These are phyloP conservation scores for Claviceps africana DNA, from an alignment of 2,329 filamentous ascomycete genomes.

Conservation along the genomic window DNA sequence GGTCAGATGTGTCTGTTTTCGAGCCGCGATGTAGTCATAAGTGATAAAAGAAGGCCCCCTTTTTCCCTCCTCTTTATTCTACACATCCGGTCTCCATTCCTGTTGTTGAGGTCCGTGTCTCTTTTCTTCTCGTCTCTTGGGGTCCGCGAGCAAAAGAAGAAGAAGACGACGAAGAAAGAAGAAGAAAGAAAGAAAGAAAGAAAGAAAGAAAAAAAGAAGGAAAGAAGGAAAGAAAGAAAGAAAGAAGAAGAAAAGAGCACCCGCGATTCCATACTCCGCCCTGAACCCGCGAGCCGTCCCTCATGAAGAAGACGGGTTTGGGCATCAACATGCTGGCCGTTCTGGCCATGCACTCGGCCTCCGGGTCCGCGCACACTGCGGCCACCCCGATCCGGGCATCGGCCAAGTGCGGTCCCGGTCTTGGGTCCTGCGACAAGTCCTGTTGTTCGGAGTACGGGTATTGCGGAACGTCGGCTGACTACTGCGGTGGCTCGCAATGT, in stretches of 20 bases:
- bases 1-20: not conserved
- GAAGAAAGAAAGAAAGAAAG: too few species aligned
- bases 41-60: not conserved
- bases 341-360: not conserved
- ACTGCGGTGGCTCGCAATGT: conserved; percentile 24
- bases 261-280: too few species aligned
- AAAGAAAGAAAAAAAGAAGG: too few species aligned
- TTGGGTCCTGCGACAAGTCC: conserved; percentile 20
- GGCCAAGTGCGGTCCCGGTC: conserved; percentile 18
- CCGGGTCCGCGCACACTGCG: not conserved
- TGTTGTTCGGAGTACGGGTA: conserved; percentile 25
- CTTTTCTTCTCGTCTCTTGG: not conserved
- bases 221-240: not conserved
- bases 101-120: not conserved
- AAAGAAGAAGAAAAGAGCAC: too few species aligned
- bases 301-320: not conserved
- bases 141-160: too few species aligned
- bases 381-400: not conserved
- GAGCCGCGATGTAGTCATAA: not conserved
- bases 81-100: too few species aligned
- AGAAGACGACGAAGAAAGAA: not conserved
- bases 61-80: not conserved
- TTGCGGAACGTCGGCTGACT: conserved; percentile 22
- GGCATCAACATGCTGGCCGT: not conserved
- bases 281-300: not conserved